These are phyloP conservation scores for Scopulariopsis brevicaulis DNA, from an alignment of 2,329 filamentous ascomycete species.

Conservation along the genomic window DNA sequence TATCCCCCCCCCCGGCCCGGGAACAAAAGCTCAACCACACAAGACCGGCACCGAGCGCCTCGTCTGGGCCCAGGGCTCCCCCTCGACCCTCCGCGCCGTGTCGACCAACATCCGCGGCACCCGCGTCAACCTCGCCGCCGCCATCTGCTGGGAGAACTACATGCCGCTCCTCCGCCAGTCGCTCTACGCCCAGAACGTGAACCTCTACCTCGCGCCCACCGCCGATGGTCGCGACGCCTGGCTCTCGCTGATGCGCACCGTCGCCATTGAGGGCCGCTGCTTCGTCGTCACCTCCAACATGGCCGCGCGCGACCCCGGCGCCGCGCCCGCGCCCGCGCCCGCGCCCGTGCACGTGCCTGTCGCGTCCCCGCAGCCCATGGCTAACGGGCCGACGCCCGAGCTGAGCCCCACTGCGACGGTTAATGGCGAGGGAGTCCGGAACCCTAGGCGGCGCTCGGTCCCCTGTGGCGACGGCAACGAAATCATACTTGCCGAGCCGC, in stretches of 20 bases:
- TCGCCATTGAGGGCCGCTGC: constrained; percentile 70
- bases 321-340: background rate
- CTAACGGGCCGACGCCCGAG: background rate
- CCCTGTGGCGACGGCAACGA: constrained; percentile 28
- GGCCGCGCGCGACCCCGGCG: constrained; percentile 44
- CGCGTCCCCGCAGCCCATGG: background rate
- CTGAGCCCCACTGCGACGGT: background rate
- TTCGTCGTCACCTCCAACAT: constrained; percentile 84
- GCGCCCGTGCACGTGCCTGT: background rate
- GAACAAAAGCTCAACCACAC: background rate
- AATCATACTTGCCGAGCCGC: constrained; percentile 17
- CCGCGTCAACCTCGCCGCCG: constrained; percentile 68
- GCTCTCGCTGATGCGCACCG: constrained; percentile 70
- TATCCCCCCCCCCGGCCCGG: background rate
- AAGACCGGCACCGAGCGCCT: constrained; percentile 70
- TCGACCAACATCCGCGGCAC: constrained; percentile 70
- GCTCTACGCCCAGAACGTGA: constrained; percentile 83
- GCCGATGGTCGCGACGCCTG: constrained; percentile 78
- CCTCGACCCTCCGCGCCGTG: constrained; percentile 68
- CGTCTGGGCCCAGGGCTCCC: constrained; percentile 79
- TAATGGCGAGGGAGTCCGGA: background rate
- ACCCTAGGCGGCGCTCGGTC: constrained; percentile 6
- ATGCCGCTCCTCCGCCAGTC: constrained; percentile 81
- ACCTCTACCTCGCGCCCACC: constrained; percentile 82
- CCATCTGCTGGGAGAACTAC: constrained; percentile 96